These are phyloP conservation scores for Falciphora oryzae DNA, from an alignment of 2,329 filamentous ascomycete species.

Conservation along the genomic window DNA sequence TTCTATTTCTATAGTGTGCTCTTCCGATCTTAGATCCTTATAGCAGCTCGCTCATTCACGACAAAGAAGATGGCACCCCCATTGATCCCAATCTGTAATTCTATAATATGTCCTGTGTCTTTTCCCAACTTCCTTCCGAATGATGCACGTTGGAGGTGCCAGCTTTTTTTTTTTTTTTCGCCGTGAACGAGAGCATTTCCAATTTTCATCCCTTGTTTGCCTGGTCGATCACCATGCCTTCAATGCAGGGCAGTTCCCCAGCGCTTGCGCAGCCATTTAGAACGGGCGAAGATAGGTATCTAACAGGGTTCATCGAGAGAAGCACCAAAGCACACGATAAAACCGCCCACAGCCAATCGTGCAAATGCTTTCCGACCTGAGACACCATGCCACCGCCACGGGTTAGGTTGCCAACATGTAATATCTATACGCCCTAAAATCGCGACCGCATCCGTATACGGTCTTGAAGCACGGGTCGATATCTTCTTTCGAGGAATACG, in stretches of 20 bases:
- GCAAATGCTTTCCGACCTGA: neutral
- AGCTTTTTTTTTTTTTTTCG: no score
- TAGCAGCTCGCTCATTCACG: no score
- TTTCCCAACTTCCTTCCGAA: no score
- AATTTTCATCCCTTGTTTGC: neutral
- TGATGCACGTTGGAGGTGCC: no score
- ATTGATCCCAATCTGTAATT: no score
- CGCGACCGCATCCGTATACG: neutral
- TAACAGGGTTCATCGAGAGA: neutral
- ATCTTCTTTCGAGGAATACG: neutral
- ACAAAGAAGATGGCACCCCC: no score
- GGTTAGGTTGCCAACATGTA: neutral
- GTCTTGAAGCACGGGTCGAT: neutral
- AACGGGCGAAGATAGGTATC: neutral
- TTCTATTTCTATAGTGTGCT: no score
- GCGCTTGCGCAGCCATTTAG: slow-evolving; percentile 3
- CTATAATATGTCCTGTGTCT: no score
- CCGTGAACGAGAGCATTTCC: no score
- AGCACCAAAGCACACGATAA: neutral
- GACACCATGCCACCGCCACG: neutral
- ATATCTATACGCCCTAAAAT: neutral
- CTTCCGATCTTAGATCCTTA: no score
- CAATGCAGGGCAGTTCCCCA: neutral
- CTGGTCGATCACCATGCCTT: neutral
- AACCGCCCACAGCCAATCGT: neutral